Evolutionary conservation across 2,329 filamentous ascomycete genomes (phyloP).

Genomic region (Colletotrichum sp.): DNA sequence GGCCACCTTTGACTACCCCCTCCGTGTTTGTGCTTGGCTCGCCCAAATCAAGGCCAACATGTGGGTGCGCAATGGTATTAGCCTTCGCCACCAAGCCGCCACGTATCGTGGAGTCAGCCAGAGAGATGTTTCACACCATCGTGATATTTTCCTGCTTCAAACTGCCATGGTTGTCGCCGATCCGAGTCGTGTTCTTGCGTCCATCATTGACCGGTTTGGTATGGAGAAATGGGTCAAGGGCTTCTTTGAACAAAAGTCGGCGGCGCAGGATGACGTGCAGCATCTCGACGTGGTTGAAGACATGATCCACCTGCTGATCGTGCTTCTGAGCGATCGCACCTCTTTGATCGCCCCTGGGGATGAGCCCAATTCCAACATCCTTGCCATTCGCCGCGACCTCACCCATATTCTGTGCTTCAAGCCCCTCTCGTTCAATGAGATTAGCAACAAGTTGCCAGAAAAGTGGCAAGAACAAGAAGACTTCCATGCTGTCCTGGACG

Average conservation of each 20-base stretch:
- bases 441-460: conserved; percentile 85
- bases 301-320: conserved; percentile 91
- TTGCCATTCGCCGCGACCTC: conserved; percentile 85
- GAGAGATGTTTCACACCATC: conserved; percentile 90
- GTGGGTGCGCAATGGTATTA: conserved; percentile 98
- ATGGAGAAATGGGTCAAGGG: conserved; percentile 88
- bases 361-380: conserved; percentile 67
- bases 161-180: conserved; percentile 88
- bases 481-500: conserved; percentile 82
- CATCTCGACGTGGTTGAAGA: conserved; percentile 94
- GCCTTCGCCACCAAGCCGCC: conserved; percentile 90
- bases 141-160: conserved; percentile 93
- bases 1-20: conserved; percentile 88
- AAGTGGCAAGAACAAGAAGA: conserved; percentile 88
- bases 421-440: conserved; percentile 91
- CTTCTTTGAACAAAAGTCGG: conserved; percentile 73
- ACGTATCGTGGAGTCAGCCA: conserved; percentile 91
- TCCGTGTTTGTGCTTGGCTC: conserved; percentile 94
- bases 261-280: conserved; percentile 84
- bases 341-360: conserved; percentile 74
- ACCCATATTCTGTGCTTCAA: conserved; percentile 96
- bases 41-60: conserved; percentile 98
- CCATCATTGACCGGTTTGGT: conserved; percentile 90
- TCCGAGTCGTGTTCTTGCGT: conserved; percentile 81
- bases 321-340: conserved; percentile 87